These are phyloP conservation scores for Scedosporium dehoogii DNA, from an alignment of 2,329 filamentous ascomycete species.

Conservation along the genomic window DNA sequence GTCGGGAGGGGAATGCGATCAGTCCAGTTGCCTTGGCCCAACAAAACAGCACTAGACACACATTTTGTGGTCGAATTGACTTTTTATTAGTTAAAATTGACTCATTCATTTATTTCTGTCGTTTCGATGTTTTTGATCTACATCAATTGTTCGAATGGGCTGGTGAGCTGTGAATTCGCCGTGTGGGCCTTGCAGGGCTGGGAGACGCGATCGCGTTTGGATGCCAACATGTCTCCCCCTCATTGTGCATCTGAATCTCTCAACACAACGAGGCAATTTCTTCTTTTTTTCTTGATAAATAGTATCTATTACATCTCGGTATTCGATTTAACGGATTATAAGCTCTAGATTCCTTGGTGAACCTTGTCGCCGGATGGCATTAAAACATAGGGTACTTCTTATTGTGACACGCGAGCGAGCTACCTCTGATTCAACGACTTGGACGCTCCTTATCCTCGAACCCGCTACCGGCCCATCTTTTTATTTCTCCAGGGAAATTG, in stretches of 20 bases:
- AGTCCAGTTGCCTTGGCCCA: neutral
- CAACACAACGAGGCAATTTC: neutral
- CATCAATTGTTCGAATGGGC: neutral
- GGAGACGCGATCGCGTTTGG: neutral
- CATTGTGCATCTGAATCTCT: neutral
- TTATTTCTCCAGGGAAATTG: neutral
- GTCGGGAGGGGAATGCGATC: neutral
- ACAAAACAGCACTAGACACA: neutral
- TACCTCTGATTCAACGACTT: neutral
- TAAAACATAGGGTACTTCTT: neutral
- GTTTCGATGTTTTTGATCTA: neutral
- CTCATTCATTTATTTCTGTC: neutral
- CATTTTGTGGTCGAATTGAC: neutral
- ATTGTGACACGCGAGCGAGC: neutral
- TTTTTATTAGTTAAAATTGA: neutral
- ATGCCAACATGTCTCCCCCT: neutral
- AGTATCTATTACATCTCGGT: neutral
- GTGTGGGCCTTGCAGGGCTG: neutral
- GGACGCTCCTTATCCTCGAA: neutral
- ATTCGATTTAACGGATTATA: neutral
- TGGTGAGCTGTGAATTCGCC: neutral
- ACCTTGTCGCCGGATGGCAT: neutral
- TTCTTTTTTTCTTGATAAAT: neutral
- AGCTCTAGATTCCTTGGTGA: neutral
- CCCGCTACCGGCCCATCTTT: neutral